Base-by-base conservation (phyloP, 2,329 filamentous ascomycete genomes). In the Aspergillus tubingensis region DNA sequence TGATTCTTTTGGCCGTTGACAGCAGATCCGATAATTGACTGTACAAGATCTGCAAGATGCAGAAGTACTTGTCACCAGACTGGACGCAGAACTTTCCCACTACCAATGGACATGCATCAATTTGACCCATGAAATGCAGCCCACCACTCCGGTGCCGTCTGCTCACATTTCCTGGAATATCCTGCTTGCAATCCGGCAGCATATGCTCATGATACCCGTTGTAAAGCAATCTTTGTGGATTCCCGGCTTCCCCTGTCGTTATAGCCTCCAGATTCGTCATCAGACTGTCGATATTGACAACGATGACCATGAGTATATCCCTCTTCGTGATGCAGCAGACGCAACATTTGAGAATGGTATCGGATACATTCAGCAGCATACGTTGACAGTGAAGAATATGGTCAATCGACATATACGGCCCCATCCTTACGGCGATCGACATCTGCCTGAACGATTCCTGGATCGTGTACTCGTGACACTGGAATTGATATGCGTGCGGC, bases 281-380 rank as follows among this genome's bases (percentile, higher is more conserved):
- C 15, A 73, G 55, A 44, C 66, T 70, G 47, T 75, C 73, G 38
- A 74, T 72, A 1, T 67, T 67, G 44, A 74, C 64, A 13, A 74
- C 63, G 4, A 74, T 63, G 5, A 74, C 53, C 62, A 72, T 74
- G 13, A 75, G 66, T 25, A 73, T 59, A 11, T 71, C 69, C 5
- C 65, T 60, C 47, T 68, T 63, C 3, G 63, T 62, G 13, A 66
- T 65, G 6, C 63, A 68, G 55, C 72, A 74, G 10, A 66, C 39
- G 23, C 53, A 58, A 55, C 73, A 75, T 41, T 70, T 68, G 11
- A 75, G 61, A 17, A 74, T 70, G 2, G 64, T 67, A 21, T 74
- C 68, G 5, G 68, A 66, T 32, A 72, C 65, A 8, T 70, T 61
- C 44, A 74, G 62, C 11, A 75, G 49, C 7, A 68, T 60, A n/a